A percentile compares a stretch with the other conserved stretches of the same genome.
phyloP scores from a whole-genome alignment of 345 rosid genomes.

The Dovyalis caffra region DNA sequence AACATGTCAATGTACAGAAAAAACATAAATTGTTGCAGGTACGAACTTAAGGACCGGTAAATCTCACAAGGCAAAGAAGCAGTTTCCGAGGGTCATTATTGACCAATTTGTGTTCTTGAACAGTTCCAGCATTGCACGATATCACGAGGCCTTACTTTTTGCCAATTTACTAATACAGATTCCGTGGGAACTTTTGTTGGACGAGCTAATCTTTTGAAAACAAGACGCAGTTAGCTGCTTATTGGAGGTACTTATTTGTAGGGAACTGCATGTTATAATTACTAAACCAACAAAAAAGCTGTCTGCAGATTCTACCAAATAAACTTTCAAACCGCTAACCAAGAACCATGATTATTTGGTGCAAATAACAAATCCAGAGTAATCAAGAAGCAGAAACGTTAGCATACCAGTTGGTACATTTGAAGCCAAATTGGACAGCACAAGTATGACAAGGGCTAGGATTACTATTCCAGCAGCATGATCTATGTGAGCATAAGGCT shows the following conservation, averaged over 20 bases:
- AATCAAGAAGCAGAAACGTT: not conserved
- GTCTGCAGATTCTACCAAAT: too few relatives aligned
- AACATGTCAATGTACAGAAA: not conserved
- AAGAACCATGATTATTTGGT: not conserved
- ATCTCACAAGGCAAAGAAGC: not conserved
- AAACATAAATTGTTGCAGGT: not conserved
- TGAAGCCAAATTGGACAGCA: conserved; percentile 74
- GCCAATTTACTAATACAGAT: too few relatives aligned
- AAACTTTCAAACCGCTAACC: not conserved
- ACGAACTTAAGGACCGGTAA: not conserved
- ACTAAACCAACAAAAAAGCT: too few relatives aligned
- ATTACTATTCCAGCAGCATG: conserved; percentile 50
- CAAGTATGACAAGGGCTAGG: conserved; percentile 61
- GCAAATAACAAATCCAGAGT: not conserved
- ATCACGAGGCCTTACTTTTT: too few relatives aligned
- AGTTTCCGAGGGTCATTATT: not conserved
- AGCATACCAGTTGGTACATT: conserved; percentile 83
- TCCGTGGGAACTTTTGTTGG: too few relatives aligned
- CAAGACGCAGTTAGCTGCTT: too few relatives aligned
- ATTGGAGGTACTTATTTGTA: too few relatives aligned
- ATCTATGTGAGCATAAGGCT: conserved; percentile 58
- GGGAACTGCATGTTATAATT: too few relatives aligned
- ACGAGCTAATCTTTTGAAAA: too few relatives aligned
- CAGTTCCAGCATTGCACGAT: too few relatives aligned
- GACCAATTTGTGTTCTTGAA: not conserved